Base-by-base conservation (phyloP, 106 monocot species). In the Xerophyta viscosa region DNA sequence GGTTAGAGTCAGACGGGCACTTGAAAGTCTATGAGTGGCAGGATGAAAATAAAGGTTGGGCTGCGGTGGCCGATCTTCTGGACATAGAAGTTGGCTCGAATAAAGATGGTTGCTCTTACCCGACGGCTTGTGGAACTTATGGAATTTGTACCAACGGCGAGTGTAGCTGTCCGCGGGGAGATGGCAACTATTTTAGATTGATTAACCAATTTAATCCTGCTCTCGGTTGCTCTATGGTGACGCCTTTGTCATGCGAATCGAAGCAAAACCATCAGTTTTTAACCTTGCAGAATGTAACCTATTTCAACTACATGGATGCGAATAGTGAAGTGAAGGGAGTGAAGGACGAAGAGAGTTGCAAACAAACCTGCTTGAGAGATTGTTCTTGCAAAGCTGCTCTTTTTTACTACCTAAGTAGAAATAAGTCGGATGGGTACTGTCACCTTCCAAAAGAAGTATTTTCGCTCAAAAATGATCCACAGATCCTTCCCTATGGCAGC, bases 1-100 rank as follows among this genome's bases (percentile, higher is more conserved):
- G 77, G 37, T 41, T 83, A 1, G 70, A 83, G 22, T 54, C 31
- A 0, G 77, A 83, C n/a, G 83, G 83, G 36, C 73, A 66, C 41
- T 52, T 82, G 52, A 53, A 61, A 24, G 18, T 66, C 29, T 77
- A 77, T 29, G 29, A 52, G 21, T 77, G 76, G 77, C n/a, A n/a
- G n/a, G 3, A 6, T 8, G 37, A 48, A 0, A 20, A 26, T 21
- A 3, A 2, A 13, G 29, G 47, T 0, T 76, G 81, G 81, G 49
- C 20, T 19, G 9, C 27, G 14, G 1, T 56, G 26, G 48, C 3
- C 14, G 64, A 72, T 52, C 63, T 75, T 9, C 41, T 75, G 18
- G 7, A 41, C 11, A n/a, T n/a, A n/a, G n/a, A n/a, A n/a, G 15
- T 55, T 15, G 49, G 48, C 8, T 49, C 19, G 3, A 12, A 10